These are phyloP conservation scores for Dipodascus albidus DNA, from an alignment of 805 yeast genomes.

Conservation along the genomic window DNA sequence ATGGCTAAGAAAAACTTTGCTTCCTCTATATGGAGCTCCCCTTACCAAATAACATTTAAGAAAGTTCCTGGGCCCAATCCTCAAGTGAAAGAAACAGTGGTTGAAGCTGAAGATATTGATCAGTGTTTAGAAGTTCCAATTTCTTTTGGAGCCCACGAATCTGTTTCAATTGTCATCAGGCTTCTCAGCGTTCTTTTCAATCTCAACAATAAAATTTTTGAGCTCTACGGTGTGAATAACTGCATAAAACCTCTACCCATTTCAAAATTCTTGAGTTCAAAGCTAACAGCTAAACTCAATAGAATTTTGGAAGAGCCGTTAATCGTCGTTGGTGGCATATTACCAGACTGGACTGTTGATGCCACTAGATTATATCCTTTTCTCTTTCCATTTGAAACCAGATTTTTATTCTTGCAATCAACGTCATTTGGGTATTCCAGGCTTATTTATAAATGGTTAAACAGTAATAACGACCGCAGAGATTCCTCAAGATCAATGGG, in stretches of 20 bases:
- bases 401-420: slow-evolving; percentile 67
- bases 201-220: slow-evolving; percentile 17
- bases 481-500: slow-evolving; percentile 37
- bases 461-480: slow-evolving; percentile 26
- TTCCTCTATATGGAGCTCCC: slow-evolving; percentile 39
- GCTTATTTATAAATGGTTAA: slow-evolving; percentile 67
- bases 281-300: slow-evolving; percentile 73
- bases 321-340: slow-evolving; percentile 71
- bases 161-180: slow-evolving; percentile 14
- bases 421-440: slow-evolving; percentile 89
- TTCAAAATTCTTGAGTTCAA: slow-evolving; percentile 53
- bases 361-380: slow-evolving; percentile 71
- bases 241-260: slow-evolving; percentile 9
- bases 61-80: slow-evolving; percentile 16
- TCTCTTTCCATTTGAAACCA: slow-evolving; percentile 70
- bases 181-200: slow-evolving; percentile 19
- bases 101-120: slow-evolving; percentile 16
- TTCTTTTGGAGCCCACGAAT: slow-evolving; percentile 16
- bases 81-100: slow-evolving; percentile 7
- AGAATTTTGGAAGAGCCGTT: slow-evolving; percentile 85
- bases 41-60: slow-evolving; percentile 41
- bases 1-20: slow-evolving; percentile 10
- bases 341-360: slow-evolving; percentile 76
- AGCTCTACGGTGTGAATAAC: slow-evolving; percentile 8
- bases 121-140: slow-evolving; percentile 12